These are phyloP conservation scores for Nicotiana attenuata DNA, from an alignment of 257 asterid genomes.

Conservation along the genomic window DNA sequence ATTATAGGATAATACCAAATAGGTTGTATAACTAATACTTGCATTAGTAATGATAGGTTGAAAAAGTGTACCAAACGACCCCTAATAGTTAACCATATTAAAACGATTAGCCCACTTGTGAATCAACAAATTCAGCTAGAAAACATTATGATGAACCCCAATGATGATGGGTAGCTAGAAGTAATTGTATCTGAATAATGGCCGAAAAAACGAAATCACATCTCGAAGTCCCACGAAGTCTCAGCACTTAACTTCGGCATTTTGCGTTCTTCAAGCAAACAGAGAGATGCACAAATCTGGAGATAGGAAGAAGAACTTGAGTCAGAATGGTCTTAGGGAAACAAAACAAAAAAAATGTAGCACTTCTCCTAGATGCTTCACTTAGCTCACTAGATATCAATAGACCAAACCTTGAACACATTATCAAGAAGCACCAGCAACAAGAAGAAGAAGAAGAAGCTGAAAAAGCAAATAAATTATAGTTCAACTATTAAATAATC, in stretches of 20 bases:
- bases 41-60: too few relatives aligned
- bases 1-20: too few relatives aligned
- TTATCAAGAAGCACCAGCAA: background rate
- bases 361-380: background rate
- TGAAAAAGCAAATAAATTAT: background rate
- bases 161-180: background rate
- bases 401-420: background rate
- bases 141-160: background rate
- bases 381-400: background rate
- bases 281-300: slow-evolving; percentile 70
- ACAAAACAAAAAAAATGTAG: background rate
- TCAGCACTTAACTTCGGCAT: slow-evolving; percentile 70
- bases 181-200: slow-evolving; percentile 13
- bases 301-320: slow-evolving; percentile 5
- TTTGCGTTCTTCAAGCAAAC: slow-evolving; percentile 65
- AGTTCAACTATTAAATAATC: slow-evolving; percentile 1
- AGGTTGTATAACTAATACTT: too few relatives aligned
- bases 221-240: slow-evolving; percentile 70
- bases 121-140: slow-evolving; percentile 2
- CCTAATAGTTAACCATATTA: background rate
- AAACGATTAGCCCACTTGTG: background rate
- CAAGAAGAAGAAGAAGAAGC: background rate
- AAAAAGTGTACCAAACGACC: too few relatives aligned
- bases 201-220: slow-evolving; percentile 39
- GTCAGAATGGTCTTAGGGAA: slow-evolving; percentile 6